phyloP scores from a whole-genome alignment of 352 stramenopile genomes.

The Thraustotheca clavata region DNA sequence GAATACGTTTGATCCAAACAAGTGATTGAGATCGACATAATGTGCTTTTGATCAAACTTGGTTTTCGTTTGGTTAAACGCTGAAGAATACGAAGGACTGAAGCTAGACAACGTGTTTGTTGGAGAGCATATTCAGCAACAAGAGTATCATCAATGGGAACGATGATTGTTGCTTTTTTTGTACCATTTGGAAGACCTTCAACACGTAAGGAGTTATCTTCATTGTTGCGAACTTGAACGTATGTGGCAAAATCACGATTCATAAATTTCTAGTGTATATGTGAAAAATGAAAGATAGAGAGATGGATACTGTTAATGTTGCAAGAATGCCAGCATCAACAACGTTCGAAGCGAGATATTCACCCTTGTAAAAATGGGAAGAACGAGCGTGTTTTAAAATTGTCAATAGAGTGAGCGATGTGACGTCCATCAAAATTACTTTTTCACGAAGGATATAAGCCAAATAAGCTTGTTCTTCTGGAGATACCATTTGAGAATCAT shows the following conservation, averaged over 20 bases:
- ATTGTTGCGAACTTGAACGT: conserved; percentile 51
- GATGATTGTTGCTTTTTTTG: conserved; percentile 36
- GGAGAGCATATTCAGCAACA: conserved; percentile 56
- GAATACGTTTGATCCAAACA: conserved; percentile 23
- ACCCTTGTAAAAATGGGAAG: conserved; percentile 59
- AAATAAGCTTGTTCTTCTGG: conserved; percentile 54
- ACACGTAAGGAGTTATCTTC: conserved; percentile 44
- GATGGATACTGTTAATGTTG: conserved; percentile 35
- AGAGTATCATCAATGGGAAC: conserved; percentile 43
- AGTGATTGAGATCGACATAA: conserved; percentile 66
- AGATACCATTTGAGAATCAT: neutral
- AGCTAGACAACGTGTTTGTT: conserved; percentile 61
- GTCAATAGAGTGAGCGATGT: conserved; percentile 52
- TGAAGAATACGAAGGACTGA: conserved; percentile 70
- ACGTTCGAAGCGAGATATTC: conserved; percentile 80
- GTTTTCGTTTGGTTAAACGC: conserved; percentile 78
- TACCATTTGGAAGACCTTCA: conserved; percentile 45
- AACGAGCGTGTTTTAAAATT: conserved; percentile 70
- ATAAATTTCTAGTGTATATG: conserved; percentile 51
- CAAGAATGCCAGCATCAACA: conserved; percentile 58
- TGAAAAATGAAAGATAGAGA: neutral
- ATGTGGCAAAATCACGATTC: conserved; percentile 76
- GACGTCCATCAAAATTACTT: conserved; percentile 66
- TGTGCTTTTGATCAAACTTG: conserved; percentile 75
- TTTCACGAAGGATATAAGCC: conserved; percentile 78